phyloP scores from a whole-genome alignment of 2,329 filamentous ascomycete genomes.

The Corinectria fuckeliana region DNA sequence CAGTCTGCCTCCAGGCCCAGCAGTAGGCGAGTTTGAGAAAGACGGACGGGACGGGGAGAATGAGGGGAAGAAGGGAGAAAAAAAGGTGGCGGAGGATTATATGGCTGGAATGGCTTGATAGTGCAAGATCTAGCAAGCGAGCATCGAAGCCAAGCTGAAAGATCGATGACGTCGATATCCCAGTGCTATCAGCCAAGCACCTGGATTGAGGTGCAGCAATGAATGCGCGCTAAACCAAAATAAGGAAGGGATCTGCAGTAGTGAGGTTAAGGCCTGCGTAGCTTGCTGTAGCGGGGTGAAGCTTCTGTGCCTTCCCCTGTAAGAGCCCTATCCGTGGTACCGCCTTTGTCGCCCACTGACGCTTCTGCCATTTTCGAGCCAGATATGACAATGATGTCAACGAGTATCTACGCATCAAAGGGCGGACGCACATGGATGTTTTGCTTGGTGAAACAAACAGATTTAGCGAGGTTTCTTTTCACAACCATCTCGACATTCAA shows the following conservation, averaged over 20 bases:
- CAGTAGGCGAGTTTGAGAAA: neutral
- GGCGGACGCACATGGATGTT: neutral
- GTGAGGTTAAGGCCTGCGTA: neutral
- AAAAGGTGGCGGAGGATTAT: neutral
- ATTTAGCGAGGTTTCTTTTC: neutral
- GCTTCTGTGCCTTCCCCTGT: neutral
- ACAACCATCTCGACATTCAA: too few relatives aligned
- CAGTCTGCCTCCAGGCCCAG: neutral
- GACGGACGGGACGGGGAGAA: neutral
- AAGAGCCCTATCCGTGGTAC: neutral
- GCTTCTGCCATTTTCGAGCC: neutral
- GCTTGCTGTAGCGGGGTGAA: neutral
- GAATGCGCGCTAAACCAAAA: slow-evolving; percentile 2
- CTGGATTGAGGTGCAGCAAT: neutral
- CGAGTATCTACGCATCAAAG: neutral
- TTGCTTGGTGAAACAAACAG: neutral
- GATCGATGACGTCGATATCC: slow-evolving; percentile 36
- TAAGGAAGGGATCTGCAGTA: neutral
- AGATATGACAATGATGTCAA: neutral
- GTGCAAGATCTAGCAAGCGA: slow-evolving; percentile 11
- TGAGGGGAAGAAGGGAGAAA: too few relatives aligned
- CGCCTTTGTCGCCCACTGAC: neutral
- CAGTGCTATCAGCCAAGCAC: slow-evolving; percentile 8
- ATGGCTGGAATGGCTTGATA: neutral
- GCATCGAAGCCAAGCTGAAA: slow-evolving; percentile 22